phyloP scores from a whole-genome alignment of 805 yeast genomes.

The Cyberlindnera mississippiensis region DNA sequence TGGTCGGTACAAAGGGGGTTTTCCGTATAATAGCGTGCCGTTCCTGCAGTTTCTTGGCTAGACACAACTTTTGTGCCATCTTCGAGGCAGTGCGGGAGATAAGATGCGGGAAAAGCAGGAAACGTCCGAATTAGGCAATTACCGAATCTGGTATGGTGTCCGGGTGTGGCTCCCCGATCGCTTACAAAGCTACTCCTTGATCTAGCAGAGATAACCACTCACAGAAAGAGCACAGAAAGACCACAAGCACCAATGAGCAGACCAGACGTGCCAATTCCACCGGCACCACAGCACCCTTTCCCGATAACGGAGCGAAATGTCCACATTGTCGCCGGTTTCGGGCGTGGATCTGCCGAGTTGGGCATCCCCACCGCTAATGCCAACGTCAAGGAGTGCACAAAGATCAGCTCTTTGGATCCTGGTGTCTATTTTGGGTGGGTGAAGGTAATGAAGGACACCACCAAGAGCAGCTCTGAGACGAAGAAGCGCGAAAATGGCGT shows the following conservation, averaged over 20 bases:
- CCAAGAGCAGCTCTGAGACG: constrained; percentile 5
- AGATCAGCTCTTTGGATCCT: constrained; percentile 43
- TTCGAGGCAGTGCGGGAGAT: too few species aligned
- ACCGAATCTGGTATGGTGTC: neutral
- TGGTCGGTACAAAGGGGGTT: too few species aligned
- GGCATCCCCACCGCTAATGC: constrained; percentile 97
- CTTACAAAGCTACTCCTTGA: neutral
- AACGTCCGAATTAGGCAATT: neutral
- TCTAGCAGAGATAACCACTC: too few species aligned
- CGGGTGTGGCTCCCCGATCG: neutral
- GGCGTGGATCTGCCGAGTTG: constrained; percentile 89
- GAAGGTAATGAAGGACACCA: constrained; percentile 9
- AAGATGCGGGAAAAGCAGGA: neutral
- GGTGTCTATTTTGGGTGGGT: constrained; percentile 90
- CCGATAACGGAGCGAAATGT: constrained; percentile 47
- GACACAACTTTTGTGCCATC: too few species aligned
- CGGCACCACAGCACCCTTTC: constrained; percentile 37
- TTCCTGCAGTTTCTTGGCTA: too few species aligned
- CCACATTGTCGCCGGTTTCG: constrained; percentile 76
- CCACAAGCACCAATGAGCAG: constrained; percentile 24
- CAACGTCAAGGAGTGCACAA: constrained; percentile 45
- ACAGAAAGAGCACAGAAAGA: too few species aligned
- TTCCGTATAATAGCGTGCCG: too few species aligned
- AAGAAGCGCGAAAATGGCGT: constrained; percentile 35
- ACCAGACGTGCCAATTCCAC: constrained; percentile 32